Conservation (phyloP, 805 yeast species). For the Candida takata region DNA sequence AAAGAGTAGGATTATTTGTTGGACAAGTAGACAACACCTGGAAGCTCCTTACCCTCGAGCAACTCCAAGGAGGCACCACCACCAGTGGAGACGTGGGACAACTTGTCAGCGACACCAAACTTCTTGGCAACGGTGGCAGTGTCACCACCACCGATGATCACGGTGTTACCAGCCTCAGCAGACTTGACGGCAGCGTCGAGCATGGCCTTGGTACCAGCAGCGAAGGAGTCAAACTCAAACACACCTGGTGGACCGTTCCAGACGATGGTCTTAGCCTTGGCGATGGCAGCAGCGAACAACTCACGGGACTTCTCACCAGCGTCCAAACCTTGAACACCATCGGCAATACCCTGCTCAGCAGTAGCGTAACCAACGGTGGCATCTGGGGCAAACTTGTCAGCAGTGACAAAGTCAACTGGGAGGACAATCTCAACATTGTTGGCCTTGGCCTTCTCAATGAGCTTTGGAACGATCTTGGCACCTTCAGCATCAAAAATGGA, state of each 20-base stretch:
- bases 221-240: constrained; percentile 90
- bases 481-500: constrained; percentile 93
- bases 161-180: constrained; percentile 83
- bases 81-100: constrained; percentile 98
- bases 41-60: constrained; percentile 96
- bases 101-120: constrained; percentile 92
- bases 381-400: constrained; percentile 88
- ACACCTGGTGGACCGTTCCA: constrained; percentile 99
- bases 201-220: constrained; percentile 85
- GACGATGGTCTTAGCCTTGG: constrained; percentile 93
- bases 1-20: constrained; percentile 40
- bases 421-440: constrained; percentile 89
- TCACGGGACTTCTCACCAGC: constrained; percentile 85
- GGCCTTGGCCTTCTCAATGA: constrained; percentile 93
- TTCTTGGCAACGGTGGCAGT: constrained; percentile 99
- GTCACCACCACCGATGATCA: constrained; percentile 97
- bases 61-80: constrained; percentile 99
- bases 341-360: constrained; percentile 89
- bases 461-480: constrained; percentile 87
- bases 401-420: constrained; percentile 95
- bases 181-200: constrained; percentile 85
- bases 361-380: constrained; percentile 83
- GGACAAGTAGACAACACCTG: constrained; percentile 93
- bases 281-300: constrained; percentile 75
- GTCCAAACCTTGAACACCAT: constrained; percentile 92